Base-by-base conservation (phyloP, 2,329 filamentous ascomycete species). In the Fusarium praegraminearum region DNA sequence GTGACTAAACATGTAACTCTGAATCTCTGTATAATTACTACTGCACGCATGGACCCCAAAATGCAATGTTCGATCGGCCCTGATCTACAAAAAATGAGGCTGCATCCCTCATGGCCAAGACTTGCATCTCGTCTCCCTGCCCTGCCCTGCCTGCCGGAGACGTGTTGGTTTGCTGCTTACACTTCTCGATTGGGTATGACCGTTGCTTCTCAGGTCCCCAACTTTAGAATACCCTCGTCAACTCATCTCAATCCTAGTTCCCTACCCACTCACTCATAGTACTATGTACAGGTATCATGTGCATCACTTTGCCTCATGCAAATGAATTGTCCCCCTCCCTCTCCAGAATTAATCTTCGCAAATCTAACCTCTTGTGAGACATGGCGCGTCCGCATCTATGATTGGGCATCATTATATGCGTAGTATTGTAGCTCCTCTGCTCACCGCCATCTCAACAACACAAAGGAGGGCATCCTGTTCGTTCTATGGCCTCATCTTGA, bases 401-500 rank as follows among this genome's bases (percentile, higher is more conserved):
- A 49, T 26, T 52, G 49, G 49, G 36, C 20, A 36, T 61, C 32
- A 35, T 54, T 36, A 53, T 44, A 47, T 41, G 61, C 57, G 41
- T 26, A 44, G 24, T 44, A 58, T 43, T 28, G n/a, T 52, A 46
- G 44, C 28, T 15, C 41, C 35, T 35, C 40, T 45, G 49, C 65
- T 70, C 67, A 70, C 67, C 67, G 67, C 67, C 62, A 58, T 46
- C 66, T 69, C 61, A 66, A 66, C 55, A 57, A 41, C 50, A 41
- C 45, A 57, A 47, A 59, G 62, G 57, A 70, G 67, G 67, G 67
- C 62, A 70, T 59, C 44, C 58, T 51, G 53, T 67, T 67, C 32
- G 55, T 35, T 53, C 45, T 47, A 54, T 56, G 60, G 44, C 62
- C 40, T 70, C 50, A 59, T 44, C 62, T 35, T 40, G 41, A 49